Evolutionary conservation across 148 eudicot species (phyloP).

Genomic region (Camellia sinensis): DNA sequence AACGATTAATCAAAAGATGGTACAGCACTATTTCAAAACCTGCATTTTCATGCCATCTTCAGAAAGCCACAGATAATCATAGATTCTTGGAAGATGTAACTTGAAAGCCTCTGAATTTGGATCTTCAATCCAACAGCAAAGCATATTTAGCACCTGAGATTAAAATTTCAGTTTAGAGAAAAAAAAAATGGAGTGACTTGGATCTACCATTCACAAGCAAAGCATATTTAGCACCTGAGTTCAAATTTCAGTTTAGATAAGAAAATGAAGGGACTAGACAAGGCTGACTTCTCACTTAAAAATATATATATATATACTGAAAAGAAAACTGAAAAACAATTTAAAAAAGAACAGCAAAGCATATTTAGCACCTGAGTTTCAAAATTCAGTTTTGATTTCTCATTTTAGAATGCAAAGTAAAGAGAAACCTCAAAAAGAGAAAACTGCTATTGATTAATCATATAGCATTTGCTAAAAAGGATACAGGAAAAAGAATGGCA

Average conservation of each 20-base stretch:
- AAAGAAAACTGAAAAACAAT: too few species aligned
- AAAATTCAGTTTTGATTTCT: background rate
- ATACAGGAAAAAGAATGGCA: background rate
- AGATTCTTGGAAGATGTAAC: conserved; percentile 85
- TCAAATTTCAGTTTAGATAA: background rate
- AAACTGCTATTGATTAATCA: background rate
- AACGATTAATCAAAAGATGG: conserved; percentile 12
- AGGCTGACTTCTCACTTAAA: background rate
- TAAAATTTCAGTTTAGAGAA: background rate
- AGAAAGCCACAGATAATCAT: conserved; percentile 92
- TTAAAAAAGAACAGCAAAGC: too few species aligned
- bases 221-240: too few species aligned
- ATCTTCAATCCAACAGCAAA: conserved; percentile 98
- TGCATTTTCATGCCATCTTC: conserved; percentile 99
- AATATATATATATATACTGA: too few species aligned
- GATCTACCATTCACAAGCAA: too few species aligned
- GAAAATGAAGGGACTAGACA: background rate
- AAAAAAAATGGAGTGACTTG: too few species aligned
- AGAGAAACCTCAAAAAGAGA: background rate
- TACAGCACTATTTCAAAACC: conserved; percentile 35
- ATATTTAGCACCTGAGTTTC: too few species aligned
- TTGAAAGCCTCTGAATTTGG: conserved; percentile 97
- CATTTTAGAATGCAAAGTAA: background rate
- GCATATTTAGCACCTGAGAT: conserved; percentile 52
- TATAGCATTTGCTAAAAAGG: background rate